phyloP scores from a whole-genome alignment of 331 rosid species.

The Quercus tomentella region DNA sequence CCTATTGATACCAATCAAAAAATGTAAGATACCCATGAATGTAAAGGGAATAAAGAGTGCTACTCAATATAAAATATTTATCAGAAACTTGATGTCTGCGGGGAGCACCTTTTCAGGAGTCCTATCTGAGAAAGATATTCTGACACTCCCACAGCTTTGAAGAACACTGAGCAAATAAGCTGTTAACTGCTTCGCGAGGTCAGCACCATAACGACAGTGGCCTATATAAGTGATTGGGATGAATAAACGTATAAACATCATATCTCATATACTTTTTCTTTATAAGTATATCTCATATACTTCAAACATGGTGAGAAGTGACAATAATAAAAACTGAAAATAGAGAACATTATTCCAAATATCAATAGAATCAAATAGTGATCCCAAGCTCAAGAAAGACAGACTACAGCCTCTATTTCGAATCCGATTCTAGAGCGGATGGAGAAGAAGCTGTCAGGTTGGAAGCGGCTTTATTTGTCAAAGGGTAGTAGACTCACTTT shows the following conservation, averaged over 20 bases:
- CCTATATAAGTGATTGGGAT: slow-evolving; percentile 42
- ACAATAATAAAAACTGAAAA: background rate
- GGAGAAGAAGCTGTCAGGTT: too few relatives aligned
- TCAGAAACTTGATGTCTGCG: background rate
- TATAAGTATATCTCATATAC: background rate
- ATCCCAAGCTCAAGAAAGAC: slow-evolving; percentile 8
- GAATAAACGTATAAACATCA: background rate
- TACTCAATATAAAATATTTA: background rate
- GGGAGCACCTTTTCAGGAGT: slow-evolving; percentile 41
- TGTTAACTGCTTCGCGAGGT: slow-evolving; percentile 78
- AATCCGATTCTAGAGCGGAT: too few relatives aligned
- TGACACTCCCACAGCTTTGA: slow-evolving; percentile 80
- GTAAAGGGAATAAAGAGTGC: background rate
- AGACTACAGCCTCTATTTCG: too few relatives aligned
- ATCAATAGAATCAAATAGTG: background rate
- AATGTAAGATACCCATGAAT: slow-evolving; percentile 53
- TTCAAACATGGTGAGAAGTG: background rate
- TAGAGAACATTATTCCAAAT: background rate
- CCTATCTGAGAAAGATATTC: slow-evolving; percentile 84
- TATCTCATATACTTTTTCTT: background rate
- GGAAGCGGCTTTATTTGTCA: too few relatives aligned
- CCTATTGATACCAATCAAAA: slow-evolving; percentile 34
- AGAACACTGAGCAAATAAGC: slow-evolving; percentile 62
- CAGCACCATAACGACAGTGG: slow-evolving; percentile 75
- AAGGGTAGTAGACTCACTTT: too few relatives aligned